phyloP scores from a whole-genome alignment of 2,329 filamentous ascomycete species.

The Cordyceps fumosorosea region DNA sequence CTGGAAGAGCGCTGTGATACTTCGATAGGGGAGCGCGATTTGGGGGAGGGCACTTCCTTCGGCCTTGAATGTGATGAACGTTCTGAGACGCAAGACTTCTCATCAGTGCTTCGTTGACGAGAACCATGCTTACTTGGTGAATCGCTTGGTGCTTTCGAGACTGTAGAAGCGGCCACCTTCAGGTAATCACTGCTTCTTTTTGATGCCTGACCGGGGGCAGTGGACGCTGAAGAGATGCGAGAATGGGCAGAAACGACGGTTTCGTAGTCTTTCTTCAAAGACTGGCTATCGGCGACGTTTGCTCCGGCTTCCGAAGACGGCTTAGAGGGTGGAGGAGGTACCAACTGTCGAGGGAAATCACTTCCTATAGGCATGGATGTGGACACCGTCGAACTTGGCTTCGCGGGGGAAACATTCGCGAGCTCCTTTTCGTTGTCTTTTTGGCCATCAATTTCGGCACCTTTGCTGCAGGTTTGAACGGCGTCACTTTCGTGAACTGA shows the following conservation, averaged over 20 bases:
- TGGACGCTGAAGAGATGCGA: not conserved
- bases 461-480: not conserved
- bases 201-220: not conserved
- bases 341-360: not conserved
- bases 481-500: not conserved
- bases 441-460: not conserved
- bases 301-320: not conserved
- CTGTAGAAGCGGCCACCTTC: slow-evolving; percentile 20
- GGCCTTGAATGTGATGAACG: not conserved
- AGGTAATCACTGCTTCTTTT: not conserved
- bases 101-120: not conserved
- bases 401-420: not conserved
- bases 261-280: not conserved
- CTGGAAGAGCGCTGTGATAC: not conserved
- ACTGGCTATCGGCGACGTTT: not conserved
- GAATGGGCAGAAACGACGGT: not conserved
- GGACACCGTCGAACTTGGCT: not conserved
- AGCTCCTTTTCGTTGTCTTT: not conserved
- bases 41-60: not conserved
- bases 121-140: not conserved
- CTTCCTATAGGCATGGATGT: not conserved
- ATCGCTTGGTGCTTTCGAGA: not conserved
- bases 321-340: not conserved
- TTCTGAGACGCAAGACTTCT: not conserved
- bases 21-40: not conserved